phyloP scores from a whole-genome alignment of 306 rosid species.

The Castanopsis chinensis region DNA sequence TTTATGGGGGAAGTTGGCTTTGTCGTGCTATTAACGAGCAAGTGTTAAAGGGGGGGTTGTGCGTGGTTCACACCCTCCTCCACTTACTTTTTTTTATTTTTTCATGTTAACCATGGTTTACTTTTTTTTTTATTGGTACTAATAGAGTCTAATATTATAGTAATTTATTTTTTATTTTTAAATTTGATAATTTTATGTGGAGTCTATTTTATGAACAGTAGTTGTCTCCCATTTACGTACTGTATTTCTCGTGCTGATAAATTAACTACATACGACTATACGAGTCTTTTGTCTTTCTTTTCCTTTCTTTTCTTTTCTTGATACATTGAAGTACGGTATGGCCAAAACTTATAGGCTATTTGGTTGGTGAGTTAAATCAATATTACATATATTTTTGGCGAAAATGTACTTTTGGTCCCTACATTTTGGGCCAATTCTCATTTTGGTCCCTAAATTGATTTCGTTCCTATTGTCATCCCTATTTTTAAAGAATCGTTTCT shows the following conservation, averaged over 20 bases:
- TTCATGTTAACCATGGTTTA: slow-evolving; percentile 31
- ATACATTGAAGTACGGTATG: background rate
- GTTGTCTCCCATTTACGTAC: slow-evolving; percentile 18
- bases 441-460: too few species aligned
- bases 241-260: background rate
- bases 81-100: background rate
- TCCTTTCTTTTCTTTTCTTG: background rate
- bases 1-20: slow-evolving; percentile 63
- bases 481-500: too few species aligned
- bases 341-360: too few species aligned
- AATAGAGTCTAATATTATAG: too few species aligned
- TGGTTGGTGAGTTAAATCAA: too few species aligned
- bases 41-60: slow-evolving; percentile 24
- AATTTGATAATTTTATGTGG: too few species aligned
- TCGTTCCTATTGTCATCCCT: too few species aligned
- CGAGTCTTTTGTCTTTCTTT: background rate
- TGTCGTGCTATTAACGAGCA: slow-evolving; percentile 66
- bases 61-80: slow-evolving; percentile 35
- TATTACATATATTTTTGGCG: too few species aligned
- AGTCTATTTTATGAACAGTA: slow-evolving; percentile 13
- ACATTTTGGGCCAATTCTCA: too few species aligned
- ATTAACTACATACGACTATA: background rate
- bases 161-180: too few species aligned
- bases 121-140: background rate
- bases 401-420: too few species aligned